These are phyloP conservation scores for Leishmania aethiopica DNA, from an alignment of 208 protist species.

Conservation along the genomic window DNA sequence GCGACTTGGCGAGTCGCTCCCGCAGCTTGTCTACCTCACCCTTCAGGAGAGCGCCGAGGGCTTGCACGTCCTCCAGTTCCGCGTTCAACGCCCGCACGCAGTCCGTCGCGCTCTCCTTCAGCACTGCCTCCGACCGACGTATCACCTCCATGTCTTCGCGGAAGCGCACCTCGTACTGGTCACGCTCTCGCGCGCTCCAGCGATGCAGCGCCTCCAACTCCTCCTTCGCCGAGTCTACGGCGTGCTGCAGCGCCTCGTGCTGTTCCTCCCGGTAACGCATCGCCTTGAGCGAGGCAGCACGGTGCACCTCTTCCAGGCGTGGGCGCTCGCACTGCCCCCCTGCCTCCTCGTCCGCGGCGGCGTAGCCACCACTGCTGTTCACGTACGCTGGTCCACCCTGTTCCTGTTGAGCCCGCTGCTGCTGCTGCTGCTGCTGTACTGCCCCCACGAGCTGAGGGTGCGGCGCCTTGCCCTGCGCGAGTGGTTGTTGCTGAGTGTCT, in stretches of 20 bases:
- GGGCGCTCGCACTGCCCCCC: conserved; percentile 5
- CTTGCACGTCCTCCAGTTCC: conserved; percentile 83
- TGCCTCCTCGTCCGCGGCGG: conserved; percentile 3
- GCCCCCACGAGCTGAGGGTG: neutral
- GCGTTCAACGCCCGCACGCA: conserved; percentile 74
- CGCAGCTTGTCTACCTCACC: conserved; percentile 67
- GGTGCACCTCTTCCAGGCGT: conserved; percentile 43
- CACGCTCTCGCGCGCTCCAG: conserved; percentile 67
- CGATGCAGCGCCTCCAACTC: conserved; percentile 59
- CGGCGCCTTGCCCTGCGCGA: neutral
- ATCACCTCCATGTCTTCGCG: conserved; percentile 74
- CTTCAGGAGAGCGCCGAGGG: conserved; percentile 68
- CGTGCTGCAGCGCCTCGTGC: conserved; percentile 49
- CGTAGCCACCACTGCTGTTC: neutral
- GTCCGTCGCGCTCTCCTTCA: conserved; percentile 77
- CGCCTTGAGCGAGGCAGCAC: conserved; percentile 61
- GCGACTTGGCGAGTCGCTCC: conserved; percentile 49
- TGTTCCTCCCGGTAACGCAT: conserved; percentile 56
- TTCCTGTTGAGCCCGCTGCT: neutral
- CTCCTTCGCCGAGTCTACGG: conserved; percentile 52
- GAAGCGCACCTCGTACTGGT: conserved; percentile 60
- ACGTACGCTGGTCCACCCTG: neutral
- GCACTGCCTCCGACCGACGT: conserved; percentile 54
- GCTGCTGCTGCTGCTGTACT: neutral
- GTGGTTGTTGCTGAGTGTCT: neutral